Base-by-base conservation (phyloP, 768 basidiomycete genomes). In the Leucogyrophana mollusca region DNA sequence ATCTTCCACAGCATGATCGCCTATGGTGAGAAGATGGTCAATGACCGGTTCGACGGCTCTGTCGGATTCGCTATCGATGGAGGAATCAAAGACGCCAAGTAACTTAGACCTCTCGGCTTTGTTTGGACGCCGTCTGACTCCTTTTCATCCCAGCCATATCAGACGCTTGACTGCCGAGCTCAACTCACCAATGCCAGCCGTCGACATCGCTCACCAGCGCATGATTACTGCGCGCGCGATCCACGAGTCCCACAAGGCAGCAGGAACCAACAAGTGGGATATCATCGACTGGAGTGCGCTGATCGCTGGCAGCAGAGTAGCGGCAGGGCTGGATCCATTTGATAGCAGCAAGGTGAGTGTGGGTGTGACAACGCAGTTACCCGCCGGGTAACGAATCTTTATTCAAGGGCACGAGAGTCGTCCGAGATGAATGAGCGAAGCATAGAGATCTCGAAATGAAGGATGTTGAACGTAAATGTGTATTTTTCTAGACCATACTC, bases 71-170 rank as follows among this genome's bases (percentile, higher is more conserved):
- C 83, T 10, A 79, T 94, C 40, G 83, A 89, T 37, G 88, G 88
- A n/a, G 93, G 90, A 14, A 82, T 95, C 57, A 92, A 92, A 58
- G 92, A 94, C 58, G 85, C 89, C 0, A 66, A 77, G 76, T 83
- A 58, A 23, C 13, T 20, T 17, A 17, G 17, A 4, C 6, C 6
- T 45, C 5, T 14, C 30, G 6, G 22, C 17, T 4, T 9, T n/a
- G 11, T 5, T 49, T 25, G 7, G 21, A 16, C 44, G 8, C 8
- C 41, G 43, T 27, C 23, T 51, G 33, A 52, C 34, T 34, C 46
- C 18, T 17, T 46, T 46, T 9, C 23, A 45, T 21, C 34, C 16
- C 49, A 80, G 80, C 21, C 85, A 87, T 60, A 82, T 93, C 43
- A 83, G 86, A 45, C 77, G 74, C 40, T 72, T 94, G 9, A 80